phyloP scores from a whole-genome alignment of 2,329 filamentous ascomycete genomes.

The Aureobasidium musti region DNA sequence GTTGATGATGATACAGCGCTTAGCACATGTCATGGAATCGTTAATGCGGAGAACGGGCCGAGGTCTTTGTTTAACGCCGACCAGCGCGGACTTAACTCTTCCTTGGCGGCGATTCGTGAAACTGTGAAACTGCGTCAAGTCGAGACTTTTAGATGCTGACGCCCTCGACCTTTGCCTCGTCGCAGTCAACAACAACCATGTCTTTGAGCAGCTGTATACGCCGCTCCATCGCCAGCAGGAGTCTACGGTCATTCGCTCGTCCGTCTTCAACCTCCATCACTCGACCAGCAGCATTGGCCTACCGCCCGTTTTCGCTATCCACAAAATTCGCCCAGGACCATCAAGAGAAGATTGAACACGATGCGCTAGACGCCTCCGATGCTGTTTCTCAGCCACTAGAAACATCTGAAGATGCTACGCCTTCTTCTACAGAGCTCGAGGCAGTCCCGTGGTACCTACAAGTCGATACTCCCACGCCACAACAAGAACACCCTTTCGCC shows the following conservation, averaged over 20 bases:
- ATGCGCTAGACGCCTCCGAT: not conserved
- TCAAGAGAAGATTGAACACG: not conserved
- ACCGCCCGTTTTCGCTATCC: constrained; percentile 4
- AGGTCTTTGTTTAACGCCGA: constrained; percentile 22
- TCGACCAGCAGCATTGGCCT: constrained; percentile 1
- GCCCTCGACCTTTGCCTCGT: not conserved
- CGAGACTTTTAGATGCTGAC: constrained; percentile 2
- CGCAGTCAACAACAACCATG: not conserved
- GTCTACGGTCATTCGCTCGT: not conserved
- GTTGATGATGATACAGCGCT: not conserved
- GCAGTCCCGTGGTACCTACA: constrained; percentile 81
- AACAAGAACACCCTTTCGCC: constrained; percentile 49
- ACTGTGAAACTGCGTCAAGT: not conserved
- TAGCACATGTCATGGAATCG: constrained; percentile 20
- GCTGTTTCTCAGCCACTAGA: not conserved
- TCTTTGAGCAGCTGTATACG: constrained; percentile 11
- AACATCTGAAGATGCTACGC: not conserved
- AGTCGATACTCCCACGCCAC: constrained; percentile 54
- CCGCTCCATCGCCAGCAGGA: not conserved
- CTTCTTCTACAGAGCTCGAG: constrained; percentile 13
- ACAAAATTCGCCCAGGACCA: constrained; percentile 8
- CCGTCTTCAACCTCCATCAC: not conserved
- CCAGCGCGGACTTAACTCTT: not conserved
- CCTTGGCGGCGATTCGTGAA: constrained; percentile 10
- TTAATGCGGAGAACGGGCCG: constrained; percentile 22